Percentiles rank a stretch among this genome's conserved stretches.
phyloP scores from a whole-genome alignment of 2,329 filamentous ascomycete genomes.

The Dissoconium aciculare region DNA sequence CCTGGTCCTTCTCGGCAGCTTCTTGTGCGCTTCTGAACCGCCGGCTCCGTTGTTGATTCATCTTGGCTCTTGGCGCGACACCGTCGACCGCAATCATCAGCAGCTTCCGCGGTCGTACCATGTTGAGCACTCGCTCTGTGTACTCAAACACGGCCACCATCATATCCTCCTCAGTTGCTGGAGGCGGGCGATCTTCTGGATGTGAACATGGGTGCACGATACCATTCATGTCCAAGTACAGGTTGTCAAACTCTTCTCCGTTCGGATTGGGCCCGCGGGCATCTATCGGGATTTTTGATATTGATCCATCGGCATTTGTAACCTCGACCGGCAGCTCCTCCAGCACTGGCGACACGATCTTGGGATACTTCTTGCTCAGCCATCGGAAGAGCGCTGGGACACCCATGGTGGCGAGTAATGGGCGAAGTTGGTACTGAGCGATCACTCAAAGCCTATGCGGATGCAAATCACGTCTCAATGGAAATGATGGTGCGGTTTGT shows the following conservation, averaged over 20 bases:
- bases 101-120: constrained; percentile 90
- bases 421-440: too few species aligned
- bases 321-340: constrained; percentile 72
- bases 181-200: constrained; percentile 81
- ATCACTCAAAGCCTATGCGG: too few species aligned
- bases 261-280: constrained; percentile 79
- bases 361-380: constrained; percentile 93
- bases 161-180: constrained; percentile 95
- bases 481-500: too few species aligned
- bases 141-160: constrained; percentile 98
- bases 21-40: constrained; percentile 91
- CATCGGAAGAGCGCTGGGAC: constrained; percentile 91
- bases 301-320: constrained; percentile 65
- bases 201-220: constrained; percentile 98
- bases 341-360: constrained; percentile 83
- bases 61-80: constrained; percentile 93
- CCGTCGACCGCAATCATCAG: constrained; percentile 98
- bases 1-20: constrained; percentile 81
- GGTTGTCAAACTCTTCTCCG: constrained; percentile 92
- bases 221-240: constrained; percentile 98
- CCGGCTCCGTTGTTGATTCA: constrained; percentile 96
- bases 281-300: constrained; percentile 68
- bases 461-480: too few species aligned
- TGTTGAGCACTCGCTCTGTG: constrained; percentile 96
- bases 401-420: constrained; percentile 49